phyloP scores from a whole-genome alignment of 1,284 basidiomycete species.

The Termitomyces sp. region DNA sequence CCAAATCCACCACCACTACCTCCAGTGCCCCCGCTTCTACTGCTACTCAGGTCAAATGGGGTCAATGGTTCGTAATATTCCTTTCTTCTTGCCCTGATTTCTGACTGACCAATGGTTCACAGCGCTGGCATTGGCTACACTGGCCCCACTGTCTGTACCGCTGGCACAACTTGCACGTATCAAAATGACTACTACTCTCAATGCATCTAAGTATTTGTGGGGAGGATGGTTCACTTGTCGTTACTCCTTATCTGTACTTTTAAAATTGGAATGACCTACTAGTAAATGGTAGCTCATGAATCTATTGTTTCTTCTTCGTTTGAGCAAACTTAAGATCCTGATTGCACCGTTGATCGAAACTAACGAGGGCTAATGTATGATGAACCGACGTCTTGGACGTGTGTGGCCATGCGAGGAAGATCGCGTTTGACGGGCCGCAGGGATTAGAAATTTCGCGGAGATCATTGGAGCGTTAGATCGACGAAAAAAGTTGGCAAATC shows the following conservation, averaged over 20 bases:
- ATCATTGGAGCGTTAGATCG: too few relatives aligned
- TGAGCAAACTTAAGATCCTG: neutral
- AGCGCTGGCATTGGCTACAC: conserved; percentile 1
- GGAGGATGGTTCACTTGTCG: too few relatives aligned
- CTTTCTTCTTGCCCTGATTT: neutral
- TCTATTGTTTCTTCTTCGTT: too few relatives aligned
- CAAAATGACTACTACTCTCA: conserved; percentile 5
- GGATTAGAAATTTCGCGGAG: too few relatives aligned
- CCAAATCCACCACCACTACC: neutral
- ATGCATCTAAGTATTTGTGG: neutral
- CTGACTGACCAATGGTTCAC: neutral
- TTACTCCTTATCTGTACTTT: neutral
- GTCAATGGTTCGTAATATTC: conserved; percentile 6
- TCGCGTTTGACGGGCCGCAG: too few relatives aligned
- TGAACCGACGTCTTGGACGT: too few relatives aligned
- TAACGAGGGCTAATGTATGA: too few relatives aligned
- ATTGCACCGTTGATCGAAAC: too few relatives aligned
- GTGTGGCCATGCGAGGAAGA: too few relatives aligned
- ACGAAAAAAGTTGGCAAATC: too few relatives aligned
- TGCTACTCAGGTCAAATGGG: conserved; percentile 7
- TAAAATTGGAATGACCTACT: neutral
- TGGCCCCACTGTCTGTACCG: neutral
- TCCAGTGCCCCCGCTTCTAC: conserved; percentile 1
- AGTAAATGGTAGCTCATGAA: neutral
- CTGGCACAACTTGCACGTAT: conserved; percentile 5